A percentile compares a stretch with the other conserved stretches of the same genome.
These are phyloP conservation scores for Avena insularis DNA, from an alignment of 176 grass and related monocot genomes.

Conservation along the genomic window DNA sequence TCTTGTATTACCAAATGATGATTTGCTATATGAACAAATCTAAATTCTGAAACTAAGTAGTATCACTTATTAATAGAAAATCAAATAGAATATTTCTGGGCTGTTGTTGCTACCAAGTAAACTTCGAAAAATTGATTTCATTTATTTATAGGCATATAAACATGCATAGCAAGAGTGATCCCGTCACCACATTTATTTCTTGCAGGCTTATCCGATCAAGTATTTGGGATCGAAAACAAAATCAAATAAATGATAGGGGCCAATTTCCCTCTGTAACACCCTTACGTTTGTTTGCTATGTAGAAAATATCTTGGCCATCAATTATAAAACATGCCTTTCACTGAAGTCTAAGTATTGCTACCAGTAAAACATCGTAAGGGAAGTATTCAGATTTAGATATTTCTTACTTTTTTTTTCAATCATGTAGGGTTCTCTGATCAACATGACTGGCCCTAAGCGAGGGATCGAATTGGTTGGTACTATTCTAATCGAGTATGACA, in stretches of 20 bases:
- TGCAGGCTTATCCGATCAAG: background rate
- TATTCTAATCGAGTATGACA: slow-evolving; percentile 5
- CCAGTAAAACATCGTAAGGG: background rate
- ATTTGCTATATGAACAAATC: background rate
- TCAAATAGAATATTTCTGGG: background rate
- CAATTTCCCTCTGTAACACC: background rate
- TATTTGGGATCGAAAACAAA: background rate
- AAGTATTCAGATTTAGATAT: background rate
- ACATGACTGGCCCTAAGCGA: slow-evolving; percentile 10
- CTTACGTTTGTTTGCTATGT: background rate
- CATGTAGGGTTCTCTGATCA: background rate
- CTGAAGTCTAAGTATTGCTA: slow-evolving; percentile 3
- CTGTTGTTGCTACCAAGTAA: background rate
- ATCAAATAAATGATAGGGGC: background rate
- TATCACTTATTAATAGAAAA: background rate
- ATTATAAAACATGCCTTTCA: background rate
- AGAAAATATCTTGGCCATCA: background rate
- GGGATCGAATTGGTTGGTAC: slow-evolving; percentile 4
- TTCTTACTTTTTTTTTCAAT: background rate
- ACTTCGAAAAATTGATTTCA: background rate
- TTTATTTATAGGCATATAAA: background rate
- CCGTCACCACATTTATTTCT: background rate
- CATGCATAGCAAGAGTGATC: background rate
- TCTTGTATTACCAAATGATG: background rate
- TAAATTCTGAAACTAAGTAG: background rate